phyloP scores from a whole-genome alignment of 208 protist genomes.

The Acanthamoeba castellanii region DNA sequence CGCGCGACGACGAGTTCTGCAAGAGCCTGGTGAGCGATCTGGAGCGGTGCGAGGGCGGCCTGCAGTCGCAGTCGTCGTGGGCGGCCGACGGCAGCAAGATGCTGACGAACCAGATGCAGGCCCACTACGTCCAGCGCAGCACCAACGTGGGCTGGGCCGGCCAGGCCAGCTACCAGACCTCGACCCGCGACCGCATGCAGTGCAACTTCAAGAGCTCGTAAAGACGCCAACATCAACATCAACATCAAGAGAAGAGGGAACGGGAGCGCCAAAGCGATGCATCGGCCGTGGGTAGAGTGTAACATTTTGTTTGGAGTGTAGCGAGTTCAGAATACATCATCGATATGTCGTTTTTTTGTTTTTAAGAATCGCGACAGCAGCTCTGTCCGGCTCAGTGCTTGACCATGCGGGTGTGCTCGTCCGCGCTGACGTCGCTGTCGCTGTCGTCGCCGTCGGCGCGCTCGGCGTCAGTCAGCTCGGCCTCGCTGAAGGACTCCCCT shows the following conservation, averaged over 20 bases:
- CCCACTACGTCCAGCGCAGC: neutral
- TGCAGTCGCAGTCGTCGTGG: neutral
- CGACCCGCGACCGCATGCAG: neutral
- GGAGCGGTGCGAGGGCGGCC: neutral
- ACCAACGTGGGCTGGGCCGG: neutral
- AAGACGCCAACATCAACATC: too few species aligned
- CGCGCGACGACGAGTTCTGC: neutral
- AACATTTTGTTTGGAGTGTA: too few species aligned
- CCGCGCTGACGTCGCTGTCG: neutral
- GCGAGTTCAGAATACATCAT: too few species aligned
- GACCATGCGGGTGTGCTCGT: neutral
- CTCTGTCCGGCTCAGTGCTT: too few species aligned
- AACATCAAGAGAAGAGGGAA: too few species aligned
- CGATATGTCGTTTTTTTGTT: too few species aligned
- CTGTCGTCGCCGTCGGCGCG: neutral
- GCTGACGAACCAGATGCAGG: slow-evolving; percentile 22
- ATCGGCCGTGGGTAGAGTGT: too few species aligned
- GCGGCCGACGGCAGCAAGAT: neutral
- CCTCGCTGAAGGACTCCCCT: neutral
- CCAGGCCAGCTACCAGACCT: neutral
- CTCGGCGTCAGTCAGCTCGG: neutral
- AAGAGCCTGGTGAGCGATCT: neutral
- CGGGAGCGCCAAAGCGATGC: too few species aligned
- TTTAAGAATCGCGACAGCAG: too few species aligned
- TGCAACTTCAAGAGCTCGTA: too few species aligned